Evolutionary conservation across 352 stramenopile species (phyloP), one percentile per base, ranked within the genome.

Genomic region (Phytophthora sojae): DNA sequence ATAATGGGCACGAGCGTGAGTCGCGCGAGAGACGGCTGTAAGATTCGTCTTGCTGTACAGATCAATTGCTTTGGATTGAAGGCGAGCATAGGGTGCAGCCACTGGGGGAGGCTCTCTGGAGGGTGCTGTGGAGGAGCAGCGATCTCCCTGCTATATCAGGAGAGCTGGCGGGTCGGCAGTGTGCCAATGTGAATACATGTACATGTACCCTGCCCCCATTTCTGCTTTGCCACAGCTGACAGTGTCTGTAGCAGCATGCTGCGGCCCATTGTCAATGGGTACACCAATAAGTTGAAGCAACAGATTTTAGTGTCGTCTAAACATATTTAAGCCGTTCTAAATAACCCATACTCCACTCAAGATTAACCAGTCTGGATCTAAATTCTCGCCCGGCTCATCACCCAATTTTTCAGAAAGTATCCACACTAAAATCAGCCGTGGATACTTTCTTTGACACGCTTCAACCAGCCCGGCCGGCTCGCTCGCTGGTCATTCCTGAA

Each of bases 401-500:
- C 35, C 35, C 12, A 44, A n/a, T 7, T 44, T n/a, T 44, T 44
- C 35, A 44, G 9, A 17, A 44, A 44, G 35, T 44, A 44, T 44
- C 35, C 35, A n/a, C 35, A 44, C 35, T 44, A 11, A 44, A 44
- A 44, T 44, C 35, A 44, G 35, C 12, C 35, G 35, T 44, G 35
- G 35, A 15, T 44, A 44, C 35, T 17, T 44, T 32, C 29, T 32
- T 44, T 44, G 35, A 44, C 35, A 44, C 35, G 35, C 35, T 44
- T 44, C 35, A 44, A 44, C 35, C 35, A 44, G 35, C 11, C 32
- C 49, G n/a, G n/a, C 17, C 25, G 32, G 14, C 47, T 14, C 35
- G 35, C 12, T 44, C 35, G 11, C 35, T 44, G 4, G 35, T 67
- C 61, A 71, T 15, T 75, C 57, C 32, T n/a, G 6, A 71, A 66